Evolutionary conservation across 176 grass and related monocot species (phyloP), one percentile per base, ranked within the genome.

Genomic region (Eremochloa ophiuroides): DNA sequence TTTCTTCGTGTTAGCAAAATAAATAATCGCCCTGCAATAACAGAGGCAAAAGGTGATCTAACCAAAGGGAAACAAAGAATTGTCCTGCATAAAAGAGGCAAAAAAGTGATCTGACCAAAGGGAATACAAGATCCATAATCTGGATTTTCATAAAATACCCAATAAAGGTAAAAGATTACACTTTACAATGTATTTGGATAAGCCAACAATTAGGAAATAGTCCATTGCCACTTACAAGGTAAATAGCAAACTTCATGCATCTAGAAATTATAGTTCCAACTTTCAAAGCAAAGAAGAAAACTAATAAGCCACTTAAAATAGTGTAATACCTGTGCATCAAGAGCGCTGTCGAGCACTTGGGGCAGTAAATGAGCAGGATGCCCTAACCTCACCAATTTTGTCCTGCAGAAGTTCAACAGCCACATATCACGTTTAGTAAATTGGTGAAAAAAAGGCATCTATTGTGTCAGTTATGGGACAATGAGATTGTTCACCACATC

Each of bases 331-430:
- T 98, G 86, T 72, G 95, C 95, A 85, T 98, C 95, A 51, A 98
- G 92, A 73, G 95, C 95, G 85, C 88, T 98, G 40, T 95, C 92
- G 48, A 98, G 82, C 31, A 98, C 85, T 87, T 95, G 95, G 73
- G 95, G 95, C 79, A 94, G 78, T 77, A 98, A 91, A 74, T 92
- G 90, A 75, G 95, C 95, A 91, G 95, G 95, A 86, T 98, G 95
- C 13, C 95, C 95, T 83, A 98, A 82, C 44, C 95, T 92, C 70
- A 98, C 95, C 73, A 98, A 85, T 84, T 89, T 98, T 84, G 91
- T 87, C 75, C 95, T 98, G 29, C 70, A 90, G 20, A 74, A 82
- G 31, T 31, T 60, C 29, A 78, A 88, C 69, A 85, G 69, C 53
- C 59, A 12, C 42, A 81, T 41, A 18, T 76, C 33, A 60, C 26